These are phyloP conservation scores for Phytophthora pini DNA, from an alignment of 352 stramenopile species.

Conservation along the genomic window DNA sequence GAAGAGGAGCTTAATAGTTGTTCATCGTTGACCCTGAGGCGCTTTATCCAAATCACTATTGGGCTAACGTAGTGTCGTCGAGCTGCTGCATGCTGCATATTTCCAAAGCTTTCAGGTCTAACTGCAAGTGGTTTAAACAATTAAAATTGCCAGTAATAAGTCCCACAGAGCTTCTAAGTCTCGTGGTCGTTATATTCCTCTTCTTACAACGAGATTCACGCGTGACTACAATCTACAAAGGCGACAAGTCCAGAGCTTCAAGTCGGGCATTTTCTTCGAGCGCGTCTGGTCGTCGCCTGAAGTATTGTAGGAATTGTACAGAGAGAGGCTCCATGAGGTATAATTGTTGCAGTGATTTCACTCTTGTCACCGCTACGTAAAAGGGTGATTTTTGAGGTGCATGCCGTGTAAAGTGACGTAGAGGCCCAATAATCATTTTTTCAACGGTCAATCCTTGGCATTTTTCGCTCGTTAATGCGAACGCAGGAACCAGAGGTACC, in stretches of 20 bases:
- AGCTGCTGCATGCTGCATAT: no score
- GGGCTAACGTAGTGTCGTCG: no score
- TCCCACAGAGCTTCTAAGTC: no score
- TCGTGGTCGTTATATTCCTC: no score
- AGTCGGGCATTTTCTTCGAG: not conserved
- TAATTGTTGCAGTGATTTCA: not conserved
- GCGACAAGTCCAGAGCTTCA: not conserved
- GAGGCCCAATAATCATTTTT: not conserved
- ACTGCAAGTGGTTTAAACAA: no score
- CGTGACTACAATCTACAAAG: no score
- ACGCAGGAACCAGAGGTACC: not conserved
- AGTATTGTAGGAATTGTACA: not conserved
- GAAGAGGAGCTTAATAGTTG: no score
- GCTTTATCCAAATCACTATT: no score
- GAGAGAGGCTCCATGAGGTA: not conserved
- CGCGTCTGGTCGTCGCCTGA: not conserved
- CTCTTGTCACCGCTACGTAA: not conserved
- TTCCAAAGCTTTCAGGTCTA: no score
- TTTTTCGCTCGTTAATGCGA: not conserved
- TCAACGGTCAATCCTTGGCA: not conserved
- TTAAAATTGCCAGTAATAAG: no score
- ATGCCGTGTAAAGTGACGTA: not conserved
- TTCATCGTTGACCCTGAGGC: no score
- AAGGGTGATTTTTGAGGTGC: not conserved
- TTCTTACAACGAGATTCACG: no score